phyloP scores from a whole-genome alignment of 306 rosid species.

The Gillenia trifoliata region DNA sequence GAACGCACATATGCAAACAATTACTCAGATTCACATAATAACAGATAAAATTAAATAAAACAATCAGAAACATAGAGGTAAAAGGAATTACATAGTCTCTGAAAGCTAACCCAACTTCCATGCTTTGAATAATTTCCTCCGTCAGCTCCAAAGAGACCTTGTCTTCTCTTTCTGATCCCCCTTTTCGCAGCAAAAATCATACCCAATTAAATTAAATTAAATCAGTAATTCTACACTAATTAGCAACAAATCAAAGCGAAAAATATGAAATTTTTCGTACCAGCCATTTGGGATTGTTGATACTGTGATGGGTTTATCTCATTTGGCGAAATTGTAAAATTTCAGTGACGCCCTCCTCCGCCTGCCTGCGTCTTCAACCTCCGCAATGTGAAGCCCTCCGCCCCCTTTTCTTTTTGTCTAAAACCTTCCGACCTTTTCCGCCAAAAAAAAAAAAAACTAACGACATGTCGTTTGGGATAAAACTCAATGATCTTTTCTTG shows the following conservation, averaged over 20 bases:
- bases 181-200: slow-evolving; percentile 21
- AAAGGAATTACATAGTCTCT: slow-evolving; percentile 66
- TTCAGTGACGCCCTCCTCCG: background rate
- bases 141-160: slow-evolving; percentile 88
- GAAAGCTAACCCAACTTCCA: slow-evolving; percentile 97
- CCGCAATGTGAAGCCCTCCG: background rate
- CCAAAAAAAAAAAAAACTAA: too few species aligned
- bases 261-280: slow-evolving; percentile 23
- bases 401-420: too few species aligned
- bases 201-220: background rate
- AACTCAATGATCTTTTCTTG: too few species aligned
- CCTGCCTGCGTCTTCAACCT: slow-evolving; percentile 5
- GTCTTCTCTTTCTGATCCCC: slow-evolving; percentile 75
- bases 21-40: background rate
- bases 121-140: slow-evolving; percentile 89
- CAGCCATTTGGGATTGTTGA: slow-evolving; percentile 35
- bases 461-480: too few species aligned
- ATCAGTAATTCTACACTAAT: background rate
- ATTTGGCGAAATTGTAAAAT: background rate
- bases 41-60: background rate
- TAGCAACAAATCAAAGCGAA: background rate
- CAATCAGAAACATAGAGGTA: background rate
- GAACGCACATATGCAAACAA: background rate
- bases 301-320: background rate
- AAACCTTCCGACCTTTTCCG: background rate